Base-by-base conservation (phyloP, 352 stramenopile species). In the Phytopythium aichiense region DNA sequence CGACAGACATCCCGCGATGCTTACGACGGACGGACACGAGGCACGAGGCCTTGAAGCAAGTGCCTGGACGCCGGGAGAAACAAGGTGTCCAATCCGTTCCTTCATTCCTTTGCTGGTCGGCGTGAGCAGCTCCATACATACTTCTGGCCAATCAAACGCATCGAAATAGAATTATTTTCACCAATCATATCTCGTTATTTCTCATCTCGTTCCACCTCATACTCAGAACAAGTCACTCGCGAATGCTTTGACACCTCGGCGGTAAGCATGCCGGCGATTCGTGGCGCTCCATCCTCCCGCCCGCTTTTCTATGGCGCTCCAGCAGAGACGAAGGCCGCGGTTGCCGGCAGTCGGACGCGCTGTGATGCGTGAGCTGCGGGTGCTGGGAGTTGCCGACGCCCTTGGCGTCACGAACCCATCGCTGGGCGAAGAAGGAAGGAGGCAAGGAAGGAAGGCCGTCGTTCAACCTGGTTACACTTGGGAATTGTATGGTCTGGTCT, bases 251-350 rank as follows among this genome's bases (percentile, higher is more conserved):
- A 57, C 30, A 13, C 38, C n/a, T 22, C 23, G 6, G 53, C 23
- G 40, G 55, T 60, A 60, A 60, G 55, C 55, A 60, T 42, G 55
- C 55, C 37, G 55, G 38, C 55, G 54, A 60, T 60, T 53, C 15
- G 22, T 25, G 38, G 6, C 38, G 42, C 40, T 60, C 40, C 55
- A 60, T 60, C 55, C 55, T 50, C 53, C 22, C 53, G 35, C 52
- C 30, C 35, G 33, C 35, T 42, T 31, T 48, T 58, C 35, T 58
- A 58, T 58, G 53, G 53, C 53, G 22, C 28, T 18, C 4, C 51
- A 28, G 6, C n/a, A 6, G 40, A 22, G 11, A 45, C 16, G 40
- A 45, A 45, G 40, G 40, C 16, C 15, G 40, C 40, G 15, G 4
- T 0, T 12, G 18, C 18, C 18, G 42, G 8, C 42, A 6, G 18